Evolutionary conservation across 441 rosid genomes (phyloP).

Genomic region (Capsella rubella): DNA sequence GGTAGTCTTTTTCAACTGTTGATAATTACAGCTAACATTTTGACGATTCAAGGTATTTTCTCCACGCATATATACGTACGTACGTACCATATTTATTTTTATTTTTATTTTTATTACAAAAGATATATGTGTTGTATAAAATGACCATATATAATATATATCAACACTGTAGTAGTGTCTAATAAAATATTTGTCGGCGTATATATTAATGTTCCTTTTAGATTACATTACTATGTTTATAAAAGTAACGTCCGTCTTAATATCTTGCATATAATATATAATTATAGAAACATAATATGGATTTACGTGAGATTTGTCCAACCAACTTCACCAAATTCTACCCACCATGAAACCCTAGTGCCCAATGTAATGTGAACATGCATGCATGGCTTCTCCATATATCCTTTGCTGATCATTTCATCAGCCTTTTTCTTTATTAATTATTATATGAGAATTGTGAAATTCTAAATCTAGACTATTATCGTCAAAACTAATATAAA

Average conservation of each 20-base stretch:
- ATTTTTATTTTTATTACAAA: conserved; percentile 3
- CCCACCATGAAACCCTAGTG: conserved; percentile 66
- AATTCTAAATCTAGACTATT: conserved; percentile 21
- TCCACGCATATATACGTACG: conserved; percentile 27
- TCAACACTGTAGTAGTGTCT: conserved; percentile 10
- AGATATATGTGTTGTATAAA: conserved; percentile 15
- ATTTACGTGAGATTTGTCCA: conserved; percentile 58
- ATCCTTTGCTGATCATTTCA: conserved; percentile 5
- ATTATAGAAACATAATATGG: conserved; percentile 32
- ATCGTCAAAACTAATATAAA: conserved; percentile 8
- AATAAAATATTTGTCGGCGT: conserved; percentile 42
- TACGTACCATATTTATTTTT: conserved; percentile 5
- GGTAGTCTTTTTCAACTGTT: conserved; percentile 49
- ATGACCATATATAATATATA: conserved; percentile 3
- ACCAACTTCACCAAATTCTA: conserved; percentile 97
- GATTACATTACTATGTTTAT: conserved; percentile 39
- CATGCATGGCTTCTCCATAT: conserved; percentile 32
- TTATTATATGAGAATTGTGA: not conserved
- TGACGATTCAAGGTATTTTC: conserved; percentile 63
- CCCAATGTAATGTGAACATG: conserved; percentile 48
- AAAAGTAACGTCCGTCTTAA: conserved; percentile 25
- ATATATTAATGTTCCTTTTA: conserved; percentile 42
- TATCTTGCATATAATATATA: conserved; percentile 42
- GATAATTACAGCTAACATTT: conserved; percentile 82
- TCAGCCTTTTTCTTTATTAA: too few species aligned